Percentiles rank a stretch among this genome's conserved stretches.
Evolutionary conservation across 495 filamentous ascomycete species (phyloP).

Genomic region (Jackrogersella minutella): DNA sequence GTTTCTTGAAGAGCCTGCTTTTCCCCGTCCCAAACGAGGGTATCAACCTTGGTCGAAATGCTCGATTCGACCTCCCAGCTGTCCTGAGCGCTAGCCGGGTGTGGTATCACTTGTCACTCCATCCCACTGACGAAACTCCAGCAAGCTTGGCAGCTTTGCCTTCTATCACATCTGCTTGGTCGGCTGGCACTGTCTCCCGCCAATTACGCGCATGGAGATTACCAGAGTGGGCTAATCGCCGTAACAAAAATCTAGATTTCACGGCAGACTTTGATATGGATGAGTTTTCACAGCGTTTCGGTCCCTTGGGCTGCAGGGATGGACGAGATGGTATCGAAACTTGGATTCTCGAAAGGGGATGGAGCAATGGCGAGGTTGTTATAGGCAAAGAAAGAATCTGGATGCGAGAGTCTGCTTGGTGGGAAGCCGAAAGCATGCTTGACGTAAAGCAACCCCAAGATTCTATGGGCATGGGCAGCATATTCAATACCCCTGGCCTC

Average conservation of each 20-base stretch:
- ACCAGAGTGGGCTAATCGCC: slow-evolving; percentile 94
- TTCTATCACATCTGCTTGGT: slow-evolving; percentile 77
- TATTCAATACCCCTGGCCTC: slow-evolving; percentile 58
- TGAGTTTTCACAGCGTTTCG: slow-evolving; percentile 86
- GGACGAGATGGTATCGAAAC: slow-evolving; percentile 93
- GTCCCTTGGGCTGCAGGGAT: slow-evolving; percentile 83
- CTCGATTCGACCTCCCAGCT: slow-evolving; percentile 75
- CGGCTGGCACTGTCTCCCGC: slow-evolving; percentile 87
- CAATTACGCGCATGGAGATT: slow-evolving; percentile 93
- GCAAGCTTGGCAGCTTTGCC: slow-evolving; percentile 69
- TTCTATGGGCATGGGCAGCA: slow-evolving; percentile 53
- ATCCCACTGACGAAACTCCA: slow-evolving; percentile 88
- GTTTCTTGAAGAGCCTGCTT: slow-evolving; percentile 83
- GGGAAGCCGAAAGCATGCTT: slow-evolving; percentile 97
- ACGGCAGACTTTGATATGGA: slow-evolving; percentile 96
- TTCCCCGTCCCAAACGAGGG: slow-evolving; percentile 80
- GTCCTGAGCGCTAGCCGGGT: slow-evolving; percentile 81
- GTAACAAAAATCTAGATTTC: slow-evolving; percentile 92
- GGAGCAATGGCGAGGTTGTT: slow-evolving; percentile 97
- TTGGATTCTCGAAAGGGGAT: slow-evolving; percentile 94
- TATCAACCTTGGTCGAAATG: slow-evolving; percentile 73
- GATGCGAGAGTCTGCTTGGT: slow-evolving; percentile 95
- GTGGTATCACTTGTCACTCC: slow-evolving; percentile 93
- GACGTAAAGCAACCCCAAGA: slow-evolving; percentile 74
- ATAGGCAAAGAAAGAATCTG: slow-evolving; percentile 90